phyloP scores from a whole-genome alignment of 1,139 yeast genomes.

The Hemisphaericaspora subhashii region DNA sequence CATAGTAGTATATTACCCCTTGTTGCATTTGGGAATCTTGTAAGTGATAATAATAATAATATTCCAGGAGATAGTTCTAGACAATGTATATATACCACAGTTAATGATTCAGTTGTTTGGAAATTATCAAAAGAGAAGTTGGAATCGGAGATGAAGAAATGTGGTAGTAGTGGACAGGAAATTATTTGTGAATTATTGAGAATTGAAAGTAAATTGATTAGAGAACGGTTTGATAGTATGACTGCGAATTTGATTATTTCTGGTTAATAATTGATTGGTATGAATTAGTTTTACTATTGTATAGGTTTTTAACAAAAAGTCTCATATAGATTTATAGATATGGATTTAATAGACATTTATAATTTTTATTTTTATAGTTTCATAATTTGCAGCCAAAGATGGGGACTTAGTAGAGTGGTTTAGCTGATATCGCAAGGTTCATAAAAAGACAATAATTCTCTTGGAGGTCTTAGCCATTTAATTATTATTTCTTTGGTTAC shows the following conservation, averaged over 20 bases:
- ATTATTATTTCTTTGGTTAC: no score
- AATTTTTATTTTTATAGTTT: no score
- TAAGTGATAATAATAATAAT: constrained; percentile 19
- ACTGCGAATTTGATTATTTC: constrained; percentile 70
- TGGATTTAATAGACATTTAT: no score
- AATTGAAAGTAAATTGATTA: constrained; percentile 63
- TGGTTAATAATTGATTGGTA: constrained; percentile 20
- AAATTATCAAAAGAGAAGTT: constrained; percentile 52
- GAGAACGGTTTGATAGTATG: constrained; percentile 72
- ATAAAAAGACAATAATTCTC: no score
- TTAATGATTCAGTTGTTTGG: constrained; percentile 71
- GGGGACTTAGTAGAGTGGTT: no score
- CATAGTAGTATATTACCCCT: constrained; percentile 83
- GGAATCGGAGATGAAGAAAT: constrained; percentile 43
- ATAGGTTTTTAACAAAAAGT: neutral
- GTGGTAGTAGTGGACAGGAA: constrained; percentile 41
- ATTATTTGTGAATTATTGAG: constrained; percentile 54
- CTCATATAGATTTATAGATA: neutral
- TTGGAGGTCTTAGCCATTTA: no score
- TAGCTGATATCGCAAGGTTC: no score
- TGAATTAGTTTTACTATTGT: no score
- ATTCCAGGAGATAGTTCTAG: constrained; percentile 39
- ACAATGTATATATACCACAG: constrained; percentile 47
- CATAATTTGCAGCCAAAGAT: no score
- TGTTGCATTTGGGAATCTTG: constrained; percentile 82